These are phyloP conservation scores for Gyromitra esculenta DNA, from an alignment of 2,329 filamentous ascomycete genomes.

Conservation along the genomic window DNA sequence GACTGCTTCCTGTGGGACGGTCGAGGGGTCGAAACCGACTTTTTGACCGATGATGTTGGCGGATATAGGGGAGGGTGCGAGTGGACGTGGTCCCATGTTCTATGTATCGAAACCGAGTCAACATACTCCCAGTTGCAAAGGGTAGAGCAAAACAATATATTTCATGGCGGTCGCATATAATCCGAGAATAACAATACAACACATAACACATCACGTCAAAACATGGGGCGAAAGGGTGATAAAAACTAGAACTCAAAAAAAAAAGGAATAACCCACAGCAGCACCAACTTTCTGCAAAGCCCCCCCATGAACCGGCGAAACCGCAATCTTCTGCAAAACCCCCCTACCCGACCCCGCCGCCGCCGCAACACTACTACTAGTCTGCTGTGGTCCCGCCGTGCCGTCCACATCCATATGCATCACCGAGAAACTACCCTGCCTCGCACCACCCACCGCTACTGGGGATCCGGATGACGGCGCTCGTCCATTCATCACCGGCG, in stretches of 20 bases:
- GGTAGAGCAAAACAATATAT: neutral
- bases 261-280: conserved; percentile 29
- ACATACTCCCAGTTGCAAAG: conserved; percentile 5
- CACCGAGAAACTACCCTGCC: conserved; percentile 51
- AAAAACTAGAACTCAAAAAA: conserved; percentile 10
- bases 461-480: conserved; percentile 22
- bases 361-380: conserved; percentile 49
- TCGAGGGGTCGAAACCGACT: conserved; percentile 47
- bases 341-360: conserved; percentile 50
- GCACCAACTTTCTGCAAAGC: conserved; percentile 31
- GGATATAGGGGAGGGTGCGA: conserved; percentile 47
- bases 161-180: neutral
- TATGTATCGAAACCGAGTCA: conserved; percentile 28
- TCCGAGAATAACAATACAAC: neutral
- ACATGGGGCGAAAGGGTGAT: conserved; percentile 11
- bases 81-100: conserved; percentile 42
- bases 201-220: neutral
- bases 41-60: conserved; percentile 6
- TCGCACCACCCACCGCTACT: conserved; percentile 12
- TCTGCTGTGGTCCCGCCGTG: conserved; percentile 47
- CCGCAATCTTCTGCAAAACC: conserved; percentile 50
- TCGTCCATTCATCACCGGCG: conserved; percentile 41
- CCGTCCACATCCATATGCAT: conserved; percentile 55
- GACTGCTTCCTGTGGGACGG: conserved; percentile 51
- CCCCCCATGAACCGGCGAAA: conserved; percentile 39